A percentile compares a stretch with the other conserved stretches of the same genome.
These are phyloP conservation scores for Magnolia changhungtana DNA, from an alignment of 164 flowering plant species.

Conservation along the genomic window DNA sequence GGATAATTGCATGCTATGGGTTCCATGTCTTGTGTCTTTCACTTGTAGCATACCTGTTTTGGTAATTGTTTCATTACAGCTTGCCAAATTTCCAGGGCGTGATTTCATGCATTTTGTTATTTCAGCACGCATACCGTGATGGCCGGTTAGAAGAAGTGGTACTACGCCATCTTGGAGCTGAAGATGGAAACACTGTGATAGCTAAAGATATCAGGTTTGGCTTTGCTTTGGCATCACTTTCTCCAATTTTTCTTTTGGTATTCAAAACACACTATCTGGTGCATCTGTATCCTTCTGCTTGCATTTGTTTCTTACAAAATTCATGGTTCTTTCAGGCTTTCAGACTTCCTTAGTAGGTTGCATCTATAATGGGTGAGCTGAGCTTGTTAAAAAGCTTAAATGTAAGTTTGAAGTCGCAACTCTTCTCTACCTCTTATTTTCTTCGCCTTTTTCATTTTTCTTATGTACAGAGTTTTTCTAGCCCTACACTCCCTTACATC, in stretches of 20 bases:
- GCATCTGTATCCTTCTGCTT: background rate
- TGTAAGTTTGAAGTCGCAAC: background rate
- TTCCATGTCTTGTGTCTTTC: background rate
- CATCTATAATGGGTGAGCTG: slow-evolving; percentile 31
- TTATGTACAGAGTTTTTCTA: background rate
- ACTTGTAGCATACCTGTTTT: background rate
- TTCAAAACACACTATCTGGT: background rate
- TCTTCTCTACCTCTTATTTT: background rate
- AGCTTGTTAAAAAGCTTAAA: background rate
- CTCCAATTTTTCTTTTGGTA: background rate
- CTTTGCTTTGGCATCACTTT: background rate
- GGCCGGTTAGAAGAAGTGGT: slow-evolving; percentile 80
- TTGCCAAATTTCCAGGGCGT: background rate
- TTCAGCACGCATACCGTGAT: slow-evolving; percentile 92
- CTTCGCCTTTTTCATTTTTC: too few relatives aligned
- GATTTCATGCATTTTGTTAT: slow-evolving; percentile 5
- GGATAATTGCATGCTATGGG: background rate
- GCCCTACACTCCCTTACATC: background rate
- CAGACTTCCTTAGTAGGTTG: slow-evolving; percentile 71
- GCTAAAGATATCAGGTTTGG: slow-evolving; percentile 78
- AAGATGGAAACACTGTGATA: slow-evolving; percentile 76
- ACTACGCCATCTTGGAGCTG: slow-evolving; percentile 84
- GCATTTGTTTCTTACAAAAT: slow-evolving; percentile 3
- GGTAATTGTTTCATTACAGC: background rate
- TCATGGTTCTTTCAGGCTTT: slow-evolving; percentile 55